Evolutionary conservation across 768 basidiomycete genomes (phyloP), one percentile per base, ranked within the genome.

Genomic region (Amanita brunnescens): DNA sequence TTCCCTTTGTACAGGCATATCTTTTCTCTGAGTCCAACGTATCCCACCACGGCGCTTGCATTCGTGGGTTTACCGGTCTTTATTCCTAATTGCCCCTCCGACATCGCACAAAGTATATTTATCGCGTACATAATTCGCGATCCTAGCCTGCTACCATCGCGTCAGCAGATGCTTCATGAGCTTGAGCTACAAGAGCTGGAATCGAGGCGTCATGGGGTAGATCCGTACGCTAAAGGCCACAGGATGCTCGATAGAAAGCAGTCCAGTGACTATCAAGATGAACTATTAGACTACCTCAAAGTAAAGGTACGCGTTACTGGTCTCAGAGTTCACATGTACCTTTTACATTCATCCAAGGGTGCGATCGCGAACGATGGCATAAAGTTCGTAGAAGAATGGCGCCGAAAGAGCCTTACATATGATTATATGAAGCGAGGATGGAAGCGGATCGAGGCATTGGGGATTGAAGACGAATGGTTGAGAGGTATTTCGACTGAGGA

Each of bases 191-290:
- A 65, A 18, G 80, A 81, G 59, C 67, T 68, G 21, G 55, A 53
- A 6, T 54, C 76, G 29, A 65, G 71, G 16, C 59, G 60, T 6
- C 57, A 59, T 18, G 79, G 78, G 6, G 64, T 65, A 29, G 76
- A 83, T 54, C 78, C 78, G 0, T 76, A 76, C 54, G 52, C 62
- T n/a, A 56, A 70, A 47, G 81, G 80, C 0, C 79, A 83, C 58
- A 60, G 63, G 35, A 66, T 78, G 58, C 56, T 74, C 24, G 57
- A 54, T 16, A 61, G 61, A n/a, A n/a, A n/a, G n/a, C n/a, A n/a
- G n/a, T n/a, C n/a, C n/a, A 68, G 62, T 47, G 71, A 75, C 46
- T 75, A 74, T 47, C 72, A 74, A 55, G 70, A 75, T 47, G 59
- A 62, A 6, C 58, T 71, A 6, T 61, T 70, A 16, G 62, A 67